Evolutionary conservation across 2,329 filamentous ascomycete species (phyloP), one percentile per base, ranked within the genome.

Genomic region (Phyllosticta ampelicida): DNA sequence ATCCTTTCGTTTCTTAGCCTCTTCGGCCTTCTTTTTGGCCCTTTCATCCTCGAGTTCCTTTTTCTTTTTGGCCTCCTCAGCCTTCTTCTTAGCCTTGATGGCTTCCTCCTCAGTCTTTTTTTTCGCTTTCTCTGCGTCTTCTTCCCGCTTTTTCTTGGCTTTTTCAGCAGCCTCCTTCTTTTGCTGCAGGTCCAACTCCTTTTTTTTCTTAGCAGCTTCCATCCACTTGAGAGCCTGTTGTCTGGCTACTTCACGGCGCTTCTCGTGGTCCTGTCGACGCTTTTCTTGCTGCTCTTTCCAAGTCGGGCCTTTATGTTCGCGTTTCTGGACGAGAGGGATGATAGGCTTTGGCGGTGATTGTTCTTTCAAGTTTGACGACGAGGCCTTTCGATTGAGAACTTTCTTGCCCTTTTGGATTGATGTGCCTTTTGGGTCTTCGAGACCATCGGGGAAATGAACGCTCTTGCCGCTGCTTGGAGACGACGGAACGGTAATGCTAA

Each of bases 381-480:
- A 44, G 1, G 36, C 36, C 13, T 44, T 44, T 44, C 36, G 36
- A n/a, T 44, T 44, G 13, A 36, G 8, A 19, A 23, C 51, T 21
- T 28, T 48, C 18, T 21, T 20, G 21, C 30, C 30, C 9, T 48
- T 57, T 21, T 16, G 29, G 8, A 44, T 52, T 13, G 29, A 28
- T 18, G 51, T 36, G 20, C 44, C 28, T 23, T 54, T 54, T 10
- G 56, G 56, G 16, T 59, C 56, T 18, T 48, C 51, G 29, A 59
- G 53, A 44, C 48, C 56, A 26, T 54, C 52, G 28, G 56, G 52
- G 54, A 59, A 59, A 51, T 59, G 56, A 18, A 59, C 56, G 48
- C 56, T 59, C 56, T 59, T 59, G 2, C 50, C 56, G 29, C 56
- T 59, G 56, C 53, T 51, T 29, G 49, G 19, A 13, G 56, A 52